phyloP scores from a whole-genome alignment of 768 basidiomycete genomes.

The Phlebiopsis gigantea region DNA sequence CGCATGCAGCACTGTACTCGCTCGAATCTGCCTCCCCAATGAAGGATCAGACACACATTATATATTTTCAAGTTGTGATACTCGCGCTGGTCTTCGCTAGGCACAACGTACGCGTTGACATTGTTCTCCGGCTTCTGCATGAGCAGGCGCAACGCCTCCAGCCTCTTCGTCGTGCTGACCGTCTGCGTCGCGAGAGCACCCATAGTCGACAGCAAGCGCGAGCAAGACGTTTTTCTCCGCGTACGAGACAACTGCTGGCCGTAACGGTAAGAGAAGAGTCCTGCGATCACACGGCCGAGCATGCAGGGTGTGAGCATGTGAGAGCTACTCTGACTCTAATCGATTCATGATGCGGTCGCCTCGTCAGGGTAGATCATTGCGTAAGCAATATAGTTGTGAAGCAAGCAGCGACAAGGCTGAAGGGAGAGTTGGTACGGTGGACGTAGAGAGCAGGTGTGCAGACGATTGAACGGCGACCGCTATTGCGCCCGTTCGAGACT shows the following conservation, averaged over 20 bases:
- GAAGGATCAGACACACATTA: background rate
- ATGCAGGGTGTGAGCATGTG: no score
- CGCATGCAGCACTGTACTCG: constrained; percentile 83
- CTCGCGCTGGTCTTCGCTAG: constrained; percentile 91
- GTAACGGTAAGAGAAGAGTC: constrained; percentile 12
- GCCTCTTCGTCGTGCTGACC: constrained; percentile 58
- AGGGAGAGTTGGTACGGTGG: background rate
- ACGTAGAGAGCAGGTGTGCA: background rate
- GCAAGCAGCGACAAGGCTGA: no score
- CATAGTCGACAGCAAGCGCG: constrained; percentile 27
- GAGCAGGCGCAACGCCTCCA: constrained; percentile 60
- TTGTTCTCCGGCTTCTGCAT: constrained; percentile 53
- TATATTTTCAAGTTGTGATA: constrained; percentile 15
- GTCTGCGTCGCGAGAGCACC: constrained; percentile 32
- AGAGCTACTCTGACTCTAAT: no score
- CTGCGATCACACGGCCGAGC: constrained; percentile 7
- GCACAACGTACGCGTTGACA: constrained; percentile 75
- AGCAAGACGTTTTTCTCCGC: background rate
- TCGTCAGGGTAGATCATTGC: no score
- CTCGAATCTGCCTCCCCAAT: constrained; percentile 58
- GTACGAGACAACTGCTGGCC: constrained; percentile 3
- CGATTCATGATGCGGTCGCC: no score
- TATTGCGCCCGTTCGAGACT: no score
- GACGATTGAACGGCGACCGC: no score
- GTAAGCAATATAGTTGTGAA: no score